Evolutionary conservation across 2,329 filamentous ascomycete species (phyloP).

Genomic region (Diplodia seriata): DNA sequence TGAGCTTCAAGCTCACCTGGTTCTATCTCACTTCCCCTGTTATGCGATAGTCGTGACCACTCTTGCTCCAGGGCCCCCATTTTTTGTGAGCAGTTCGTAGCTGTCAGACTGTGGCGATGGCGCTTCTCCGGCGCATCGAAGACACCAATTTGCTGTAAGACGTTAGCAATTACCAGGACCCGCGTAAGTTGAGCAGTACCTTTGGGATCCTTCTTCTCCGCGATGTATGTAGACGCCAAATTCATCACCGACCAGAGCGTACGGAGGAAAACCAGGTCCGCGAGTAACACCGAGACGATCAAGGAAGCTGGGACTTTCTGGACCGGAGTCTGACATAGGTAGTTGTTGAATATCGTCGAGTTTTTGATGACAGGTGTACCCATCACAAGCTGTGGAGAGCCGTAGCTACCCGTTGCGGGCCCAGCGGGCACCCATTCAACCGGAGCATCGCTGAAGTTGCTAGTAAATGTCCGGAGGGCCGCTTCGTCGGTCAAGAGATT

Average conservation of each 20-base stretch:
- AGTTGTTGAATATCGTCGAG: background rate
- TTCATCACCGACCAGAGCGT: background rate
- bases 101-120: background rate
- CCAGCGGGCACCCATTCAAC: background rate
- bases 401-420: background rate
- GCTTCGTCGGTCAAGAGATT: background rate
- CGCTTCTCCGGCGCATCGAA: background rate
- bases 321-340: background rate
- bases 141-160: background rate
- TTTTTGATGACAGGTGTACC: background rate
- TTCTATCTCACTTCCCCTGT: accelerated
- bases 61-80: background rate
- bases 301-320: background rate
- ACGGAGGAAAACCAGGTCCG: conserved; percentile 1
- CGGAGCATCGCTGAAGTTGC: background rate
- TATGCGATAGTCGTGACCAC: background rate
- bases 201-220: background rate
- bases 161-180: background rate
- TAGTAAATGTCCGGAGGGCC: background rate
- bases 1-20: background rate
- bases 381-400: background rate
- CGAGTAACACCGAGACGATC: conserved; percentile 1
- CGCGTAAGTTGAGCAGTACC: background rate
- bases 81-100: background rate
- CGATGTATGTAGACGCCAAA: background rate